Base-by-base conservation (phyloP, 1,284 basidiomycete genomes). In the Pascua guehoae region DNA sequence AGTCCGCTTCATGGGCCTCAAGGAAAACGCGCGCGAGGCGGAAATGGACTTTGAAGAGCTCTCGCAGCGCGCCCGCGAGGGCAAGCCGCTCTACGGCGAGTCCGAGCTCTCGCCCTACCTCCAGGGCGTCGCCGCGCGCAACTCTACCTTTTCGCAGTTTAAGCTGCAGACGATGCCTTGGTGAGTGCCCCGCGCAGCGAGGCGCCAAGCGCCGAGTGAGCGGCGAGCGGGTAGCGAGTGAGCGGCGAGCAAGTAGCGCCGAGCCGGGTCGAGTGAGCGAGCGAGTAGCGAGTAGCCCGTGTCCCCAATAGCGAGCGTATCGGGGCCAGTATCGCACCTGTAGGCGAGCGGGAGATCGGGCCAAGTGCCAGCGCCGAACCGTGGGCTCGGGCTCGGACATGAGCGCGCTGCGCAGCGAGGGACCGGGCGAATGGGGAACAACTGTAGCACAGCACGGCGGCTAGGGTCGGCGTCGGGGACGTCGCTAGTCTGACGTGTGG, bases 1-100 rank as follows among this genome's bases (percentile, higher is more conserved):
- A 92, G 93, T 88, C 78, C 92, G 95, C 46, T 95, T 98, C 83
- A 94, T 91, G 91, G 95, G 95, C 51, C 94, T 91, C 88, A 81
- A 83, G 18, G 95, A 98, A 81, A 99, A 99, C 80, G 85, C 84
- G 64, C 80, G 83, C 17, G 93, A 97, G 74, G 83, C 87, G 66
- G 83, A 83, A 58, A 81, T 80, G 75, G 93, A 96, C 74, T 72
- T 86, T 51, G 80, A 81, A 24, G 93, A 96, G 75, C 79, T 96
- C 49, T 84, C 83, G 44, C 84, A 86, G 61, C 84, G 83, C 41
- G 87, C 84, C 12, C 78, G 78, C 61, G 83, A 86, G 62, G 91
- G 91, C 54, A 85, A 90, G 73, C 85, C 91, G 14, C 74, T 96
- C 47, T 90, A 93, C 72, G 92, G 92, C 63, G 82, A 87, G 75